Base-by-base conservation (phyloP, 2,329 filamentous ascomycete species). In the Rasamsonia emersonii region DNA sequence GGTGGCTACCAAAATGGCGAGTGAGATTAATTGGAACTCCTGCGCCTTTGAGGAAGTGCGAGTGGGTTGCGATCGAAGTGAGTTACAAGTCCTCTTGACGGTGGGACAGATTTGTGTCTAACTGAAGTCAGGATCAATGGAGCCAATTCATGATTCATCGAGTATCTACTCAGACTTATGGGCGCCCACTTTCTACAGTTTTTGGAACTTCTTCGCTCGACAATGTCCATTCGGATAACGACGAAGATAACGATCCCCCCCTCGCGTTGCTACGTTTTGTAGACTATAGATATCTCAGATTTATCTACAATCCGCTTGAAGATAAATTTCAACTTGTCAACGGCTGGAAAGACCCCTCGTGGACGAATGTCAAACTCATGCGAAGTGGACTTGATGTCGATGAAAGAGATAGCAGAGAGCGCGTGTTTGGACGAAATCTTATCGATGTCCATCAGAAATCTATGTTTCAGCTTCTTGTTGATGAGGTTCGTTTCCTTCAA, bases 361-460 rank as follows among this genome's bases (percentile, higher is more conserved):
- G 91, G 91, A 83, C 75, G 2, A 76, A 86, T 49, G 74, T 89
- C 2, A 76, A 78, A 37, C 65, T 74, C 5, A 77, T 94, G 38
- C 79, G 86, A 34, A 66, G 68, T 32, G 91, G 91, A 4, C 74
- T 98, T 25, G 86, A 93, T 53, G 82, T 78, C 36, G 91, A 96
- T 31, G 86, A 95, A 52, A 86, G 88, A 53, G 79, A 80, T 38
- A 73, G 79, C 33, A 77, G 93, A 32, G 83, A 91, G 47, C 72
- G 78, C 24, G 82, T 96, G 4, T 98, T 98, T 58, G 89, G 89
- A 21, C 73, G 71, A 35, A 98, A 98, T 48, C 60, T 86, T 36
- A 94, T 98, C 44, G 84, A 95, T 41, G 93, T 98, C 45, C 77
- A 93, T 48, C 80, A 95, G 51, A 98, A 95, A 61, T 79, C 83